phyloP scores from a whole-genome alignment of 2,329 filamentous ascomycete species.

The Verticillium klebahnii region DNA sequence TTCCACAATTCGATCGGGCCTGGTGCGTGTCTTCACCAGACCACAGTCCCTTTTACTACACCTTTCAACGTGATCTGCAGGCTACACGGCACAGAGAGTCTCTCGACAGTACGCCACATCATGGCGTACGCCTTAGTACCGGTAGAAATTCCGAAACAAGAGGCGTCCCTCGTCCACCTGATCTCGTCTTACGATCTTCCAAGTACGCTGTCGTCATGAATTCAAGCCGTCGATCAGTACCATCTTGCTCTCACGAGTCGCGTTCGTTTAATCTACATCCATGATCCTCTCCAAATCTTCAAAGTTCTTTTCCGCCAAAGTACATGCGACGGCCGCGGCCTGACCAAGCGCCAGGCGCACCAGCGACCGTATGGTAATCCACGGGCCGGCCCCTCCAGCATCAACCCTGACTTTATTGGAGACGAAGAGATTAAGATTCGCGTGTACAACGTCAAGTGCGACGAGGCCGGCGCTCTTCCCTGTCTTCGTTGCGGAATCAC shows the following conservation, averaged over 20 bases:
- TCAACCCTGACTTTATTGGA: neutral
- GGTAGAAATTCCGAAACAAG: neutral
- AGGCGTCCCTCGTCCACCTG: neutral
- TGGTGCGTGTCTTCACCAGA: too few relatives aligned
- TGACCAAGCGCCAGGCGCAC: conserved; percentile 2
- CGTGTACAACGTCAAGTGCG: conserved; percentile 6
- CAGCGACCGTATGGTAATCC: neutral
- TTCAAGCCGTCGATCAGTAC: conserved; percentile 6
- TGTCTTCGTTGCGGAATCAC: conserved; percentile 7
- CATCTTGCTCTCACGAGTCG: conserved; percentile 5
- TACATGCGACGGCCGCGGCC: conserved; percentile 10
- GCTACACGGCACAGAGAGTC: too few relatives aligned
- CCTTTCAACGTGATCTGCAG: too few relatives aligned
- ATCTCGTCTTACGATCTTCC: conserved; percentile 6
- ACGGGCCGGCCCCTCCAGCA: neutral
- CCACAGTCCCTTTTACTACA: too few relatives aligned
- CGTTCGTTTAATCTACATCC: conserved; percentile 3
- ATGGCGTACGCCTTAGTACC: neutral
- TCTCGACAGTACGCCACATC: too few relatives aligned
- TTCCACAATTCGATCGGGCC: too few relatives aligned
- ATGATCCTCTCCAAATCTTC: conserved; percentile 4
- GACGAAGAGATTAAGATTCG: conserved; percentile 9
- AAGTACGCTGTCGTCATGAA: conserved; percentile 1
- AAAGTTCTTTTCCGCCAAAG: conserved; percentile 2
- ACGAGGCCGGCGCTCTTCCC: conserved; percentile 1